Percentiles rank a stretch among this genome's conserved stretches.
Conservation (phyloP, 2,329 filamentous ascomycete genomes). For the Phaeosphaeriaceae sp. region DNA sequence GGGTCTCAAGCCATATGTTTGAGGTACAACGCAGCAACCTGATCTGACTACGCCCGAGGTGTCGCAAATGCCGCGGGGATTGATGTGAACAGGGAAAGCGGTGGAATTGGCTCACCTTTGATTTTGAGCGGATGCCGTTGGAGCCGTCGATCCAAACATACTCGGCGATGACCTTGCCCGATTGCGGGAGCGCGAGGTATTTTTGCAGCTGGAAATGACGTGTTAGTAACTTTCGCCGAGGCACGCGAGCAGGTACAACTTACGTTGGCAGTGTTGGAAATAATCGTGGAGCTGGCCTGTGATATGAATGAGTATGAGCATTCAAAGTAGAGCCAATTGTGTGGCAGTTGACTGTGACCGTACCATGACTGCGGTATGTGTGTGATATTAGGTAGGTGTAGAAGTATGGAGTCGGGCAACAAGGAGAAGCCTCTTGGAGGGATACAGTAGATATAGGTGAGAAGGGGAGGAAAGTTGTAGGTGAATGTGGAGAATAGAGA, state of each 20-base stretch:
- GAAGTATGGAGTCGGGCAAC: constrained; percentile 9
- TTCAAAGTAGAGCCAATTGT: constrained; percentile 6
- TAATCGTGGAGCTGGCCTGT: constrained; percentile 50
- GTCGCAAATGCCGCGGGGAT: constrained; percentile 17
- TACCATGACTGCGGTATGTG: constrained; percentile 45
- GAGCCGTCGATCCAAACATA: constrained; percentile 94
- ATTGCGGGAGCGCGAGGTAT: constrained; percentile 90
- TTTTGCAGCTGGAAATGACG: constrained; percentile 75
- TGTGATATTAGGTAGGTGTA: constrained; percentile 14
- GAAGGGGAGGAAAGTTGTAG: constrained; percentile 16
- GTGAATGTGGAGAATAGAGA: constrained; percentile 29
- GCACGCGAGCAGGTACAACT: constrained; percentile 39
- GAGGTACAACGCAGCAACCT: constrained; percentile 7
- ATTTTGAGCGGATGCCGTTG: constrained; percentile 90
- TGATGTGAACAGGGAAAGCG: not conserved
- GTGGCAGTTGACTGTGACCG: constrained; percentile 11
- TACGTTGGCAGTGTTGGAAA: constrained; percentile 60
- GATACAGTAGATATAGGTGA: constrained; percentile 19
- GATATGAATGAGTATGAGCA: constrained; percentile 9
- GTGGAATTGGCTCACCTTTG: constrained; percentile 73
- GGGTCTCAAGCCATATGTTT: constrained; percentile 8
- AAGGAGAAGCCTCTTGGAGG: constrained; percentile 20
- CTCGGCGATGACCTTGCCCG: constrained; percentile 88
- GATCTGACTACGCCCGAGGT: constrained; percentile 1
- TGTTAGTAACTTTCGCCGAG: constrained; percentile 25